Evolutionary conservation across 108 stramenopile species (phyloP).

Genomic region (Poteriospumella lacustris): DNA sequence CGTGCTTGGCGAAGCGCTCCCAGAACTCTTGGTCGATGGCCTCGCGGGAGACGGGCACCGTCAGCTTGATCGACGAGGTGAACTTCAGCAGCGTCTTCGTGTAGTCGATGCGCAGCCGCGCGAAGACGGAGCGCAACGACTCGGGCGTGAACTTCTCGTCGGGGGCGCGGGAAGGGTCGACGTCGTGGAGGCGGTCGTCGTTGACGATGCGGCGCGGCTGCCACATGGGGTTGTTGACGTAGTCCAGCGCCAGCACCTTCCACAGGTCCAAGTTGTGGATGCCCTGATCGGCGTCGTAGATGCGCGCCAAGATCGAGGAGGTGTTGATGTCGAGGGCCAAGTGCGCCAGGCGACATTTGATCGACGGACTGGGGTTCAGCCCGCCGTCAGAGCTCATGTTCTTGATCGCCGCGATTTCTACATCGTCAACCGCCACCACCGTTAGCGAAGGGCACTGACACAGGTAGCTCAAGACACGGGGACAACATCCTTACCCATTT

Average conservation of each 20-base stretch:
- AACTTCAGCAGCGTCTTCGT: background rate
- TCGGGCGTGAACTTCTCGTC: background rate
- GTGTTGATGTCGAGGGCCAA: background rate
- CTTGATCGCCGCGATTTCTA: background rate
- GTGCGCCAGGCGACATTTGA: background rate
- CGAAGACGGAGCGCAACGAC: background rate
- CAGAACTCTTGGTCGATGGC: background rate
- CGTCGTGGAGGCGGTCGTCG: background rate
- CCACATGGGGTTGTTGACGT: background rate
- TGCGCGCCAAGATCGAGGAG: background rate
- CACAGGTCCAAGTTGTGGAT: background rate
- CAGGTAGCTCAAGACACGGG: too few relatives aligned
- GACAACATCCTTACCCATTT: too few relatives aligned
- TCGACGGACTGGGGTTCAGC: background rate
- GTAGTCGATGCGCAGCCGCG: background rate
- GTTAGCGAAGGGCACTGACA: too few relatives aligned
- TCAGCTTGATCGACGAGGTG: background rate
- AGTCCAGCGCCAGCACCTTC: background rate
- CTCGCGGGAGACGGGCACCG: background rate
- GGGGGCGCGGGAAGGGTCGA: background rate
- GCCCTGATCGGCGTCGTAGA: background rate
- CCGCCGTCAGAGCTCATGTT: background rate
- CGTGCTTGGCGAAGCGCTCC: background rate
- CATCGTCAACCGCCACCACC: too few relatives aligned
- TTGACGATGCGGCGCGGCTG: background rate